Percentiles rank a stretch among this genome's conserved stretches.
Evolutionary conservation across 768 basidiomycete genomes (phyloP).

Genomic region (Termitomyces sp.): DNA sequence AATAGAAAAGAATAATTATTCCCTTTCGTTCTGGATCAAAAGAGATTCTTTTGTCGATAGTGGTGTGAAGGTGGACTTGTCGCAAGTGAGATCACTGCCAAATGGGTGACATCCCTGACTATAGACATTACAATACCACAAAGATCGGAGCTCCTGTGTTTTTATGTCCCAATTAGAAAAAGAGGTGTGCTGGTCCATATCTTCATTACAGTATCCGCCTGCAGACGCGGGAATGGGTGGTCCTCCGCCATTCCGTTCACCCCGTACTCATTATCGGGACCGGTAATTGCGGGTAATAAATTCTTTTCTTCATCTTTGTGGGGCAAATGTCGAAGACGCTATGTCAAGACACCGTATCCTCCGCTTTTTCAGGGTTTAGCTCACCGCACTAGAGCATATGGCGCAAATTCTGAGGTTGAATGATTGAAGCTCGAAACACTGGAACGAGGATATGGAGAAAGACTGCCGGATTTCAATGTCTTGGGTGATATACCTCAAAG

Average conservation of each 20-base stretch:
- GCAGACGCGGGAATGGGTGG: background rate
- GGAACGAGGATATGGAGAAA: background rate
- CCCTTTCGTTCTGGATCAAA: conserved; percentile 1
- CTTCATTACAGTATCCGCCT: background rate
- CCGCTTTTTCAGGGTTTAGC: background rate
- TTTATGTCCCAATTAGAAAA: background rate
- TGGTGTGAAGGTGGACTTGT: background rate
- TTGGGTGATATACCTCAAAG: background rate
- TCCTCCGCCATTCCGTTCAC: conserved; percentile 4
- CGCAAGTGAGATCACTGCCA: background rate
- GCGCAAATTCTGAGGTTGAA: background rate
- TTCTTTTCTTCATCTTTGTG: background rate
- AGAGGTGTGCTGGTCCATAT: background rate
- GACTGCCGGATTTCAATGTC: background rate
- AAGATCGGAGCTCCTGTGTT: background rate
- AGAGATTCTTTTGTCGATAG: background rate
- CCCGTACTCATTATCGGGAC: conserved; percentile 5
- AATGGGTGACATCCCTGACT: background rate
- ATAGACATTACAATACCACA: background rate
- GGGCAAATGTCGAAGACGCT: background rate
- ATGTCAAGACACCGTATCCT: background rate
- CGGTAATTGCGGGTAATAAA: conserved; percentile 2
- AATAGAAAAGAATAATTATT: background rate
- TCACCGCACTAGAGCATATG: background rate
- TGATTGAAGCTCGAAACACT: background rate